Base-by-base conservation (phyloP, 441 rosid genomes). In the Pelargonium citronellum region DNA sequence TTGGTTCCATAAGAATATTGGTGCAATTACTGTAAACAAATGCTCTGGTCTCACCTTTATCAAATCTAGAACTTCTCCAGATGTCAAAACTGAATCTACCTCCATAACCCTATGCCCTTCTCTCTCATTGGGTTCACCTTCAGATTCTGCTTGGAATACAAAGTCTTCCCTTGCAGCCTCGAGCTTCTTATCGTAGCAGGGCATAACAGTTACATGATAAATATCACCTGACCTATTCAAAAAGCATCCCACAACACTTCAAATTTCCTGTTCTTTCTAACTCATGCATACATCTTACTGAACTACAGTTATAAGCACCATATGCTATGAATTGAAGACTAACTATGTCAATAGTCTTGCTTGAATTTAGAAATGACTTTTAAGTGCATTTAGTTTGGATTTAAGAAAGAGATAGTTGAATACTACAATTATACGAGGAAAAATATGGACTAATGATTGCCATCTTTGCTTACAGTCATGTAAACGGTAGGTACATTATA, bases 141-240 rank as follows among this genome's bases (percentile, higher is more conserved):
- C 68, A 77, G 84, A 67, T 67, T 81, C 92, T 51, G 64, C 80
- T 67, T 84, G 85, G 71, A 87, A 90, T 64, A 77, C 83, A 51
- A 95, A 95, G 80, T 95, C 95, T 5, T 90, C 95, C 78, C 99
- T 88, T 0, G 87, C 74, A 72, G 97, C 99, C 83, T 95, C 97
- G 0, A 91, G 96, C 87, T 91, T 94, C 84, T 91, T 95, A 79
- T 95, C 99, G 73, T 90, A 91, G 70, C 97, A 95, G 9, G 96
- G 99, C 97, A 95, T 95, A 77, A 90, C 91, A 24, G 97, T 87
- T 67, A 90, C 96, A 83, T 95, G 97, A 80, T 89, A 90, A 60
- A 91, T 76, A 73, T 94, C 91, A 9, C 87, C 85, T 5, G 90
- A 83, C 89, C 99, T 95, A 78, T 72, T 53, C 77, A 69, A 43